Evolutionary conservation across 169 alveolate species (phyloP).

Genomic region (Besnoitia besnoiti): DNA sequence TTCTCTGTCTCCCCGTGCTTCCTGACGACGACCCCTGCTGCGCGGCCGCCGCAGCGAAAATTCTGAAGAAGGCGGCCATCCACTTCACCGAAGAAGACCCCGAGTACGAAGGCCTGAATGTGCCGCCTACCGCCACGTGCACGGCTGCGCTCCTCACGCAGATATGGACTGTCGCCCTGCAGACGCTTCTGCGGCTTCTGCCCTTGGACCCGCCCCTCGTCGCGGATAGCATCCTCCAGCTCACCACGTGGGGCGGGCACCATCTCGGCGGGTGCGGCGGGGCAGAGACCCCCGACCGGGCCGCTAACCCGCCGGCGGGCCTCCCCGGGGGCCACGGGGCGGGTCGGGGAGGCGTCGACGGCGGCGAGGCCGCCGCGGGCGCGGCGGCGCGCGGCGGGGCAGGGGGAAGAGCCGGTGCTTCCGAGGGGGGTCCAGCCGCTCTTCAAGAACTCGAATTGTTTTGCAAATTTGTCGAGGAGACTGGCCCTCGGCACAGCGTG

Average conservation of each 20-base stretch:
- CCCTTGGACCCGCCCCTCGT: conserved; percentile 54
- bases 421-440: conserved; percentile 7
- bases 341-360: neutral
- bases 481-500: conserved; percentile 31
- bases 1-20: conserved; percentile 45
- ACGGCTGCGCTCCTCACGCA: conserved; percentile 34
- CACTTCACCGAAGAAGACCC: conserved; percentile 59
- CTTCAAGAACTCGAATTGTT: conserved; percentile 55
- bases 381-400: neutral
- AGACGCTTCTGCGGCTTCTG: conserved; percentile 34
- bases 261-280: conserved; percentile 39
- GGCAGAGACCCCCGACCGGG: neutral
- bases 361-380: neutral
- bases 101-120: conserved; percentile 30
- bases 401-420: neutral
- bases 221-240: conserved; percentile 57
- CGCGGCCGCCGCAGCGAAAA: conserved; percentile 43
- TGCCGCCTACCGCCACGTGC: conserved; percentile 25
- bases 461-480: conserved; percentile 41
- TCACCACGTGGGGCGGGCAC: conserved; percentile 64
- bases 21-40: neutral
- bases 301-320: neutral
- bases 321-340: no score
- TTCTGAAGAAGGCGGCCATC: conserved; percentile 52
- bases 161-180: conserved; percentile 40